phyloP scores from a whole-genome alignment of 2,329 filamentous ascomycete genomes.

The Beauveria scarabaeidicola region DNA sequence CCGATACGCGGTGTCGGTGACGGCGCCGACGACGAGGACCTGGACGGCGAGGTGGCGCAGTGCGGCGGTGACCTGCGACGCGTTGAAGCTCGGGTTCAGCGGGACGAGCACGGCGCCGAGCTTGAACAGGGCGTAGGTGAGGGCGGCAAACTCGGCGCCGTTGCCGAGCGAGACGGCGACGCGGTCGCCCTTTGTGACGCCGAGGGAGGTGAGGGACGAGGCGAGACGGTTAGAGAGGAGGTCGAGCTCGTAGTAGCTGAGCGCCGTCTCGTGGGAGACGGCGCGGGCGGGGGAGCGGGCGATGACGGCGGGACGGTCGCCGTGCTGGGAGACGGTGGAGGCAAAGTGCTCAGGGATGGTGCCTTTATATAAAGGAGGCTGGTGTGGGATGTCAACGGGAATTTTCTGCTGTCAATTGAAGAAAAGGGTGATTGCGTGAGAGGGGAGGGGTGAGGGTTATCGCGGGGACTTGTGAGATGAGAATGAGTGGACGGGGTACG shows the following conservation, averaged over 20 bases:
- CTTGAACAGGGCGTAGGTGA: conserved; percentile 89
- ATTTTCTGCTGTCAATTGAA: background rate
- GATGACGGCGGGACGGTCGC: conserved; percentile 54
- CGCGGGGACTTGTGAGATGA: background rate
- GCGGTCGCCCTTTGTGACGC: conserved; percentile 72
- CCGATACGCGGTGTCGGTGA: conserved; percentile 72
- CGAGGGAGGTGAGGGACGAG: conserved; percentile 56
- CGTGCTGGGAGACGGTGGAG: conserved; percentile 52
- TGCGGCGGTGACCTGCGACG: conserved; percentile 67
- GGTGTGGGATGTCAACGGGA: background rate
- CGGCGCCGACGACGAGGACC: conserved; percentile 74
- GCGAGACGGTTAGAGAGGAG: conserved; percentile 68
- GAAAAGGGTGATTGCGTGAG: background rate
- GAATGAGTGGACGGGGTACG: background rate
- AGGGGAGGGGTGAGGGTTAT: background rate
- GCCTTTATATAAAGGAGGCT: conserved; percentile 55
- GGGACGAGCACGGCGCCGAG: conserved; percentile 92
- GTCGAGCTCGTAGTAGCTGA: conserved; percentile 73
- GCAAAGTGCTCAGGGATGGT: conserved; percentile 69
- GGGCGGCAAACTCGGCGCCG: conserved; percentile 69
- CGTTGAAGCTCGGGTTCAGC: conserved; percentile 83
- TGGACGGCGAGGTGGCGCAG: conserved; percentile 65
- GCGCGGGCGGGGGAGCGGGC: conserved; percentile 33
- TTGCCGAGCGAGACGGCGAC: conserved; percentile 86
- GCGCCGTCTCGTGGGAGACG: conserved; percentile 50